These are phyloP conservation scores for Phoenix dactylifera DNA, from an alignment of 176 grass and related monocot genomes.

Conservation along the genomic window DNA sequence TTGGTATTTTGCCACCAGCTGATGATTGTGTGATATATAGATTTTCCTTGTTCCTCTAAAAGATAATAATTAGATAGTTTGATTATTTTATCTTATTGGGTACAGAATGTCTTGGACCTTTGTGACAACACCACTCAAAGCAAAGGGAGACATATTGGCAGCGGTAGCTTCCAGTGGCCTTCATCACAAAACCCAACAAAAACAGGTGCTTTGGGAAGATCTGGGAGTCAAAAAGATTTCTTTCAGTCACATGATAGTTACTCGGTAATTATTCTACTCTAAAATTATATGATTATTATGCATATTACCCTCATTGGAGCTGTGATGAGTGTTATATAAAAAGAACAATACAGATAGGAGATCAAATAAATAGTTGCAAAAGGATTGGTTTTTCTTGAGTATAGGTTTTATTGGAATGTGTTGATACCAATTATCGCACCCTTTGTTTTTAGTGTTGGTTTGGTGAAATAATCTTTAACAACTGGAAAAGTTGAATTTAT, in stretches of 20 bases:
- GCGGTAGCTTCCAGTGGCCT: slow-evolving; percentile 16
- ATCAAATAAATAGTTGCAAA: not conserved
- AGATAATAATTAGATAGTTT: not conserved
- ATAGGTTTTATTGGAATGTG: too few species aligned
- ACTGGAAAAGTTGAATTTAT: too few species aligned
- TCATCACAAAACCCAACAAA: slow-evolving; percentile 48
- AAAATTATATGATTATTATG: too few species aligned
- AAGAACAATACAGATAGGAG: not conserved
- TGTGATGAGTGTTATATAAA: not conserved
- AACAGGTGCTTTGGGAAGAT: slow-evolving; percentile 36
- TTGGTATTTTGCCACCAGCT: too few species aligned
- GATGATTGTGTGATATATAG: too few species aligned
- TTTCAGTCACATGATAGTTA: slow-evolving; percentile 53
- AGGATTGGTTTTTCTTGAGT: too few species aligned
- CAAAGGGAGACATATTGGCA: slow-evolving; percentile 30
- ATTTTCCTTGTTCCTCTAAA: not conserved
- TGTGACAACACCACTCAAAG: slow-evolving; percentile 28
- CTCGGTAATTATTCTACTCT: slow-evolving; percentile 39
- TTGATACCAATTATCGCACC: too few species aligned
- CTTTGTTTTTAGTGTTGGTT: too few species aligned
- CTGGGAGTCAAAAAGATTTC: slow-evolving; percentile 71
- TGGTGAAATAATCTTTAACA: too few species aligned
- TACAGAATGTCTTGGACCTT: slow-evolving; percentile 51
- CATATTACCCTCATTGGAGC: not conserved
- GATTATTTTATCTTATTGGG: slow-evolving; percentile 15